These are phyloP conservation scores for Rubus idaeus DNA, from an alignment of 306 rosid species.

Conservation along the genomic window DNA sequence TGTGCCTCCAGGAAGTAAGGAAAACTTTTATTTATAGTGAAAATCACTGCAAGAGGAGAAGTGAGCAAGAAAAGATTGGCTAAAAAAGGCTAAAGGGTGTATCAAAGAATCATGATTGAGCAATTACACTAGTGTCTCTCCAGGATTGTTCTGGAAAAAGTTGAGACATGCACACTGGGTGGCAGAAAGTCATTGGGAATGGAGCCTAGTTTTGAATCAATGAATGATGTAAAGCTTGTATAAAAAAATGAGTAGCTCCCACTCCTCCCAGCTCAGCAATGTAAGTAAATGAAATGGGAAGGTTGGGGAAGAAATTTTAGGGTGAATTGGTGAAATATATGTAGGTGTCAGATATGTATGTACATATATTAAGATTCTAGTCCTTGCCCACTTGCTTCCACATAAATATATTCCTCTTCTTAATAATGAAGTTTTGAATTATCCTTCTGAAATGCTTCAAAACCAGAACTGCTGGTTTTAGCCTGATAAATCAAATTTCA, in stretches of 20 bases:
- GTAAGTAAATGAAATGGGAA: too few relatives aligned
- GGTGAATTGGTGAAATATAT: too few relatives aligned
- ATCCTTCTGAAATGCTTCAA: background rate
- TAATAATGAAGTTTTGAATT: background rate
- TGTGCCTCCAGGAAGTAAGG: constrained; percentile 18
- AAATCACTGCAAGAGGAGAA: background rate
- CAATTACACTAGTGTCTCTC: background rate
- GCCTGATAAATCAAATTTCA: background rate
- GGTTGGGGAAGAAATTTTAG: too few relatives aligned
- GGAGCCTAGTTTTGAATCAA: background rate
- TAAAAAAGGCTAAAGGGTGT: background rate
- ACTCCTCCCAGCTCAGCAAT: too few relatives aligned
- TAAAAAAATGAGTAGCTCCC: background rate
- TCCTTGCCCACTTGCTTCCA: background rate
- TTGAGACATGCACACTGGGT: background rate
- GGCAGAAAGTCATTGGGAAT: background rate
- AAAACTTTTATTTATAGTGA: background rate
- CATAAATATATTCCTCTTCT: background rate
- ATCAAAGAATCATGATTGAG: constrained; percentile 14
- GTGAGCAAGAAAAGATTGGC: background rate
- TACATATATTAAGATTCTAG: too few relatives aligned
- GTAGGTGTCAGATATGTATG: too few relatives aligned
- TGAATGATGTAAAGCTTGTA: background rate
- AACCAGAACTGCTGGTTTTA: background rate
- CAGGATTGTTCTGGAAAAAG: background rate